These are phyloP conservation scores for Populus hybrid DNA, from an alignment of 441 rosid species.

Conservation along the genomic window DNA sequence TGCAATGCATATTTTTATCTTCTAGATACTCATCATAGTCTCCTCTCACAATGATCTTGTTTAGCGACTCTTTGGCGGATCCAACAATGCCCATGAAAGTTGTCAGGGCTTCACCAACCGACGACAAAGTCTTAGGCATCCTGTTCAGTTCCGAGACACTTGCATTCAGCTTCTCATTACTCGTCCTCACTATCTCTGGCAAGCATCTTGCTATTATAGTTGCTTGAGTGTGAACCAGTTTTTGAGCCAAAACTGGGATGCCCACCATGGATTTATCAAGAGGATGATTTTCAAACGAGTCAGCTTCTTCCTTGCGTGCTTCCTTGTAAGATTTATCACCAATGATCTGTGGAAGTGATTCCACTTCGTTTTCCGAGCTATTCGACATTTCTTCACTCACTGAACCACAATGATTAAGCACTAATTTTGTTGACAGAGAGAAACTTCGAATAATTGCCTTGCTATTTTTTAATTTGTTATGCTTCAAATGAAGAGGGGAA, in stretches of 20 bases:
- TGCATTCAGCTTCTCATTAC: conserved; percentile 19
- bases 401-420: no score
- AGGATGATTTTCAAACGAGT: conserved; percentile 28
- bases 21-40: conserved; percentile 15
- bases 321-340: conserved; percentile 36
- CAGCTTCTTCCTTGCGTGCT: conserved; percentile 26
- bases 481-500: no score
- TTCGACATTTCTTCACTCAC: no score
- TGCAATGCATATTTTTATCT: conserved; percentile 20
- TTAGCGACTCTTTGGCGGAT: conserved; percentile 27
- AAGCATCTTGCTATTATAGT: conserved; percentile 24
- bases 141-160: conserved; percentile 18
- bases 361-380: no score
- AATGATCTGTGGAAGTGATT: neutral
- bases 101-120: conserved; percentile 30
- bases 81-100: conserved; percentile 28
- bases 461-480: no score
- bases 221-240: conserved; percentile 30
- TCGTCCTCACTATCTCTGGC: conserved; percentile 28
- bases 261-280: conserved; percentile 24
- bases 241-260: conserved; percentile 18
- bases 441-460: no score
- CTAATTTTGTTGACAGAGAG: no score
- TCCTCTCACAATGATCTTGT: conserved; percentile 22
- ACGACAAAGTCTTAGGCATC: conserved; percentile 25